These are phyloP conservation scores for Kwoniella mangroviensis DNA, from an alignment of 768 basidiomycete species.

Conservation along the genomic window DNA sequence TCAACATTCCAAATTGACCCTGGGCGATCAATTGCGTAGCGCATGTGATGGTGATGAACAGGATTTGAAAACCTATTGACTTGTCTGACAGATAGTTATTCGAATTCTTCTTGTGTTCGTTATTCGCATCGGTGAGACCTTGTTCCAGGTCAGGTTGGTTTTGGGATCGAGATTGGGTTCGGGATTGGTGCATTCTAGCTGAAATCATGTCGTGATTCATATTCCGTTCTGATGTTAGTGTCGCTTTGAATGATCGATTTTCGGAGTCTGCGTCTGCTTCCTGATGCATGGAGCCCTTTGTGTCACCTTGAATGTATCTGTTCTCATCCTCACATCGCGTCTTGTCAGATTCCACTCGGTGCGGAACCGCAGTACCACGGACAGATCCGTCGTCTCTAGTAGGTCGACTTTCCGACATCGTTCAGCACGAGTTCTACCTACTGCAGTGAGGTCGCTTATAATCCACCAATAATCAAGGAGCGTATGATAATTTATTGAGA, in stretches of 20 bases:
- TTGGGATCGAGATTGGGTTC: neutral
- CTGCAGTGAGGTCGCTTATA: too few species aligned
- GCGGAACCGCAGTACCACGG: too few species aligned
- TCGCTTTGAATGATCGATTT: neutral
- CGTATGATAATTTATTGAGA: too few species aligned
- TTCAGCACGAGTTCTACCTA: too few species aligned
- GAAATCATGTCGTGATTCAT: too few species aligned
- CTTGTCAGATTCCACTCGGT: neutral
- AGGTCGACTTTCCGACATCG: too few species aligned
- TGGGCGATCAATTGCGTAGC: slow-evolving; percentile 40
- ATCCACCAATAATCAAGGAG: too few species aligned
- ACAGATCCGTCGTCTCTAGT: too few species aligned
- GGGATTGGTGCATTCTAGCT: neutral
- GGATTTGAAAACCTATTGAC: slow-evolving; percentile 19
- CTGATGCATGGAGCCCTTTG: neutral
- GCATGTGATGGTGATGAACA: slow-evolving; percentile 31
- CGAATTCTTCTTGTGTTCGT: too few species aligned
- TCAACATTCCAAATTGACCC: slow-evolving; percentile 39
- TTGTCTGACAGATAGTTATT: slow-evolving; percentile 5
- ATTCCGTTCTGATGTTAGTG: neutral
- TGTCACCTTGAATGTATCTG: neutral
- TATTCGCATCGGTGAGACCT: neutral
- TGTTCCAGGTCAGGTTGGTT: neutral
- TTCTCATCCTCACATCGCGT: neutral
- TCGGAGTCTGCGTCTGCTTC: neutral